Base-by-base conservation (phyloP, 2,329 filamentous ascomycete genomes). In the Trichoderma arundinaceum region DNA sequence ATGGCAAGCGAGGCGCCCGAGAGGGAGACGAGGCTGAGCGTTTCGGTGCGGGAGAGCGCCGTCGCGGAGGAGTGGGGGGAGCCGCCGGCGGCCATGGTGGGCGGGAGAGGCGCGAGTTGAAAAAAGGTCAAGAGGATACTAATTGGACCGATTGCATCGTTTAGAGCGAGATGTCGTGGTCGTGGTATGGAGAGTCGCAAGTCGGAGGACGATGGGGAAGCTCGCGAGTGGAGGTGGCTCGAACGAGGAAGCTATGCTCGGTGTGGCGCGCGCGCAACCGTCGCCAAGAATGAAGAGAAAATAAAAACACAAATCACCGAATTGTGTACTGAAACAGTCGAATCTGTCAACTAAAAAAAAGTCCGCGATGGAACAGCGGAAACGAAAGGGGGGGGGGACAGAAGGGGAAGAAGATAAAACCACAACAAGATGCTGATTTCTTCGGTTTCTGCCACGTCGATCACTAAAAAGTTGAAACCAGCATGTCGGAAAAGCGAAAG, bases 1-100 rank as follows among this genome's bases (percentile, higher is more conserved):
- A 97, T 83, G 66, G 87, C 88, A 70, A 91, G 76, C 73, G 91
- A 92, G 64, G 87, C 88, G 70, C 87, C 83, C 51, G 88, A 86
- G 64, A 97, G 80, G 17, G 87, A 81, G 69, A 90, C 73, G 68
- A 89, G 84, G 61, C 77, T 77, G 69, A 86, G 73, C n/a, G 82
- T 79, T 76, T 89, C 87, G 60, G 75, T 75, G 68, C 77, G 77
- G 60, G 86, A 83, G 70, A 88, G 85, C 44, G 72, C 70, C 15
- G 74, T 75, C 13, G 69, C 65, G 19, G 75, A 71, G 61, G 73
- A 66, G 41, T 61, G 72, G 63, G 38, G 65, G 35, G 74, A 70
- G 71, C 76, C 76, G 70, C 71, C 71, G 64, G 64, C 60, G 67
- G 67, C 43, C 44, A 54, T 33, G 49, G 15, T 67, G 64, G 13